Evolutionary conservation across 2,329 filamentous ascomycete genomes (phyloP), one percentile per base, ranked within the genome.

Genomic region (Pyricularia grisea): DNA sequence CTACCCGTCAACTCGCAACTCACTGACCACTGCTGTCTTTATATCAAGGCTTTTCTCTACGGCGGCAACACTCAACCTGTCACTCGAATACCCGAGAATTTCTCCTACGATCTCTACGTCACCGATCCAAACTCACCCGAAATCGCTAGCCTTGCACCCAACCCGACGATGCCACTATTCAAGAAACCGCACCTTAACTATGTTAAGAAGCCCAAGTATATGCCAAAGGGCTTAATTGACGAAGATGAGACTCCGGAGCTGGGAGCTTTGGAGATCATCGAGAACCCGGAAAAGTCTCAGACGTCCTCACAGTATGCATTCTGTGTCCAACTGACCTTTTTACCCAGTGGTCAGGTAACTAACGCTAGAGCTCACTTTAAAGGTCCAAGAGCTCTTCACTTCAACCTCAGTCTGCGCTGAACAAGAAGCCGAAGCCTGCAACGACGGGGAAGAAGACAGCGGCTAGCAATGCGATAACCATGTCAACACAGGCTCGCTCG

Each of bases 21-120:
- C 20, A 11, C 42, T 55, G 20, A 55, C 20, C 20, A n/a, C 42
- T 55, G 1, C 17, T 55, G 20, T 55, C 20, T 7, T 1, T 20
- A 20, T 42, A 65, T 23, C 33, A 72, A 88, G 87, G 83, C 81
- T 25, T 80, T 90, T 65, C 78, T 82, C 61, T 88, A 85, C 73
- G 86, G 84, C 72, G 80, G 80, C 25, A 81, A 80, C 71, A 82
- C 81, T 33, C 81, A 87, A 73, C 77, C 77, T 65, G 81, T 88
- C 70, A 60, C 71, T 71, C 50, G 72, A 74, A 70, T 71, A 72
- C 72, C 72, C 65, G 69, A 75, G 75, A 79, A 82, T 20, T 80
- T 81, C 68, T 79, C 83, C 33, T 84, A 84, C 77, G 87, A 89
- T 69, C 78, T 90, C 30, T 89, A 84, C 75, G 80, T 84, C 60